Evolutionary conservation across 805 yeast species (phyloP), one percentile per base, ranked within the genome.

Genomic region (Saccharomyces paradoxus): DNA sequence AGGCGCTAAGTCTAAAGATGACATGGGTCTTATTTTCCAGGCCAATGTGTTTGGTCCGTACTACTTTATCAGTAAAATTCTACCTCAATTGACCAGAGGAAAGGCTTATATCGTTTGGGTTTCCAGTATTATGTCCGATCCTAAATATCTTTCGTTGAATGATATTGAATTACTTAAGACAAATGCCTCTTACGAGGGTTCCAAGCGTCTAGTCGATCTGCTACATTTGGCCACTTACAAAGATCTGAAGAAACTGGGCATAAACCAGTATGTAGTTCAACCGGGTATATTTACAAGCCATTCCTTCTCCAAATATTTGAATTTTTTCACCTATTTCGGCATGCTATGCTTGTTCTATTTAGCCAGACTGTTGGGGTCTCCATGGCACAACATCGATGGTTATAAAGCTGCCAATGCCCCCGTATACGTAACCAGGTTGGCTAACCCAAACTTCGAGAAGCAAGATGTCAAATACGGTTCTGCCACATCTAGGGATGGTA

Each of bases 21-120:
- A 81, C 0, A 62, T 92, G 75, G 97, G 98, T 1, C 73, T 87
- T 30, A 89, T 90, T 3, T 94, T 92, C 74, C 96, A 94, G 71
- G 95, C 94, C 4, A 94, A 94, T 66, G 96, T 92, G n/a, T 89
- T 94, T 72, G 96, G 96, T 0, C 98, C 98, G 2, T 91, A 87
- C 73, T 94, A 84, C 69, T 73, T 94, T 52, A 77, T 91, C 53
- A 87, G 86, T 60, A 83, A 80, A 58, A 71, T 92, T 22, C 68
- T 76, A 44, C 81, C 81, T 2, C 70, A 81, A 41, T 71, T 91
- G n/a, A 59, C 70, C 9, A 67, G 71, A 2, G 73, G 75, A 2
- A 84, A 86, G 3, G 90, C 94, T 0, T 78, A 79, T 54, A 74
- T 90, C 41, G 74, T 90, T 28, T 91, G 97, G 97, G 82, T 94